These are phyloP conservation scores for Cyathus striatus DNA, from an alignment of 768 basidiomycete genomes.

Conservation along the genomic window DNA sequence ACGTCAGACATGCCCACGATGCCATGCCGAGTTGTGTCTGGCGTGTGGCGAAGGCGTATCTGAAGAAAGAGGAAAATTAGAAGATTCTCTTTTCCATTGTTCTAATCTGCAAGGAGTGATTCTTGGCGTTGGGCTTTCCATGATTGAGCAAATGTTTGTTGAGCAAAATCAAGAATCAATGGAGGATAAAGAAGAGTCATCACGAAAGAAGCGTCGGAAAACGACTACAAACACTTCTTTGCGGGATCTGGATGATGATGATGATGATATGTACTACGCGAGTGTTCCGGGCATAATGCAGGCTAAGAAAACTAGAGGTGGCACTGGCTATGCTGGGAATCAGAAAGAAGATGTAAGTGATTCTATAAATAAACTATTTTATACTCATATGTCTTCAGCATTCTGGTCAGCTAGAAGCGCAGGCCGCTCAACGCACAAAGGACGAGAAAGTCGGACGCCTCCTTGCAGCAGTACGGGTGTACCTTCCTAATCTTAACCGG, in stretches of 20 bases:
- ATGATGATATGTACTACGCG: slow-evolving; percentile 46
- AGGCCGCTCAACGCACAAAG: slow-evolving; percentile 62
- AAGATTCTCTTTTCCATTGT: slow-evolving; percentile 79
- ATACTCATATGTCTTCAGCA: slow-evolving; percentile 37
- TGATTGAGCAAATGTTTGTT: slow-evolving; percentile 72
- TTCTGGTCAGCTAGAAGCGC: slow-evolving; percentile 76
- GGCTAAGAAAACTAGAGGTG: slow-evolving; percentile 70
- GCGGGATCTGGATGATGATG: slow-evolving; percentile 38
- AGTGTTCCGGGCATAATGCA: slow-evolving; percentile 22
- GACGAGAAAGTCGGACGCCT: slow-evolving; percentile 71
- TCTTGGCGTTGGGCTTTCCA: slow-evolving; percentile 84
- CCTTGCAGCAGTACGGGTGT: slow-evolving; percentile 70
- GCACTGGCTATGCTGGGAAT: slow-evolving; percentile 85
- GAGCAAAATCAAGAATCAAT: slow-evolving; percentile 40
- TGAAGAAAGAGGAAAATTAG: slow-evolving; percentile 38
- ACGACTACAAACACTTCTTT: slow-evolving; percentile 20
- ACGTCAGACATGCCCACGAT: slow-evolving; percentile 56
- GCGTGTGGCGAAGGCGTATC: slow-evolving; percentile 71
- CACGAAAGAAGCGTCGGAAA: slow-evolving; percentile 42
- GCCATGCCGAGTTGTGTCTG: slow-evolving; percentile 59
- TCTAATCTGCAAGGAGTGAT: slow-evolving; percentile 86
- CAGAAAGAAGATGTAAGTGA: slow-evolving; percentile 76
- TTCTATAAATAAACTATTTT: background rate
- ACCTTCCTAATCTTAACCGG: slow-evolving; percentile 78
- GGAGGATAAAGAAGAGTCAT: slow-evolving; percentile 26